Percentiles rank a stretch among this genome's conserved stretches.
These are phyloP conservation scores for Fusarium denticulatum DNA, from an alignment of 2,329 filamentous ascomycete genomes.

Conservation along the genomic window DNA sequence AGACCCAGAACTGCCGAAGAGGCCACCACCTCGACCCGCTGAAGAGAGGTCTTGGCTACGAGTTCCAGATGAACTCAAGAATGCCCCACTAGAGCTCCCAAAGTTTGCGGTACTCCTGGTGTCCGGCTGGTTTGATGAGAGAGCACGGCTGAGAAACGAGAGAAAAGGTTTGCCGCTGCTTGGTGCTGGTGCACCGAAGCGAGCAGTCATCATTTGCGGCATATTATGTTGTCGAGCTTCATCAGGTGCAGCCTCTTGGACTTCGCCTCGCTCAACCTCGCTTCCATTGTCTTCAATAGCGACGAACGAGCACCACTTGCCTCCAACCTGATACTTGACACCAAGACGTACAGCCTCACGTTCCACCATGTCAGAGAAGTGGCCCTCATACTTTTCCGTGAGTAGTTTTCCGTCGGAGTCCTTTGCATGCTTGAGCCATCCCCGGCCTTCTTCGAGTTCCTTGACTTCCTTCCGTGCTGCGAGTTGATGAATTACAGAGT, in stretches of 20 bases:
- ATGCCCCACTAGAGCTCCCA: background rate
- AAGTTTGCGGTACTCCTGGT: background rate
- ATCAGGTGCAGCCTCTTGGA: background rate
- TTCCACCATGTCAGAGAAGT: conserved; percentile 69
- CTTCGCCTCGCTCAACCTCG: background rate
- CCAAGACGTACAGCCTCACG: conserved; percentile 74
- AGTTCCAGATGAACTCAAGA: rapidly evolving
- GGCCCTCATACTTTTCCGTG: conserved; percentile 57
- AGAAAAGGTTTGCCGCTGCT: too few relatives aligned
- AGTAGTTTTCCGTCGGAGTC: conserved; percentile 55
- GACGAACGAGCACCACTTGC: conserved; percentile 79
- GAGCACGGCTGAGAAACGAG: too few relatives aligned
- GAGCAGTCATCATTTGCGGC: background rate
- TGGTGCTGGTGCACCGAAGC: background rate
- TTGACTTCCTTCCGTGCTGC: conserved; percentile 73
- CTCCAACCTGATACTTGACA: conserved; percentile 71
- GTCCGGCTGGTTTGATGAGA: too few relatives aligned
- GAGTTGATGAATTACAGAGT: conserved; percentile 73
- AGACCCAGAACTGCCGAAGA: background rate
- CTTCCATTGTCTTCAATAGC: conserved; percentile 63
- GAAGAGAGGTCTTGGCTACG: background rate
- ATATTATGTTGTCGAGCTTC: rapidly evolving
- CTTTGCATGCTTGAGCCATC: conserved; percentile 69
- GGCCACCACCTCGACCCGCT: background rate
- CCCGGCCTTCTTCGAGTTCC: conserved; percentile 76